Percentiles rank a stretch among this genome's conserved stretches.
Evolutionary conservation across 768 basidiomycete genomes (phyloP).

Genomic region (Trametes sanguinea): DNA sequence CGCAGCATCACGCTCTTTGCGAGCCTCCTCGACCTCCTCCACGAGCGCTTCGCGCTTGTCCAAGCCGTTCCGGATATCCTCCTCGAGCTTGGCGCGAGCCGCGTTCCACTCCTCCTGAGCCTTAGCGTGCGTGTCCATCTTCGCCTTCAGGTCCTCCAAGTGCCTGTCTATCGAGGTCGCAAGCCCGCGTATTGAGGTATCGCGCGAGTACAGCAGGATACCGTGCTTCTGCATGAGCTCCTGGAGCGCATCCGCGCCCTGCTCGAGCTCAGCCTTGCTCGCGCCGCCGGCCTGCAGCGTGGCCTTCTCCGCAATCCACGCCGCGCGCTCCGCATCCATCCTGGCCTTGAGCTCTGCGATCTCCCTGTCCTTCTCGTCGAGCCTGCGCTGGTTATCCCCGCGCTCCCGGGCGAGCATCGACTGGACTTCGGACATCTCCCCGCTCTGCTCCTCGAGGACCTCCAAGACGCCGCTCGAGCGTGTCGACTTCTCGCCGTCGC

Average conservation of each 20-base stretch:
- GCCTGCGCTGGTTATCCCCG: slow-evolving; percentile 24
- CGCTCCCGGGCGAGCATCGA: slow-evolving; percentile 39
- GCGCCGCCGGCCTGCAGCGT: slow-evolving; percentile 42
- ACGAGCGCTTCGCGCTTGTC: slow-evolving; percentile 27
- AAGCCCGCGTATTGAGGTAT: slow-evolving; percentile 28
- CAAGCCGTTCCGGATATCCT: slow-evolving; percentile 19
- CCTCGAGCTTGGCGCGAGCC: slow-evolving; percentile 24
- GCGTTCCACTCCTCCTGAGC: slow-evolving; percentile 29
- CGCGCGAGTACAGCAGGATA: slow-evolving; percentile 48
- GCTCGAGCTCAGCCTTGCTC: slow-evolving; percentile 46
- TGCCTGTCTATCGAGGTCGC: slow-evolving; percentile 32
- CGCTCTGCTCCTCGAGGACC: slow-evolving; percentile 44
- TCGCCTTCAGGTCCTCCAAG: slow-evolving; percentile 28
- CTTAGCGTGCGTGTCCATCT: slow-evolving; percentile 23
- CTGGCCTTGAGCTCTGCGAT: slow-evolving; percentile 44
- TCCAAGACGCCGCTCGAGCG: slow-evolving; percentile 46
- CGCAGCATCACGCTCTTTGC: slow-evolving; percentile 30
- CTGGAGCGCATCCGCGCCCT: slow-evolving; percentile 49
- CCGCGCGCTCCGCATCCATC: slow-evolving; percentile 47
- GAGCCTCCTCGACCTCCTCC: slow-evolving; percentile 25
- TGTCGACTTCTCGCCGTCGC: slow-evolving; percentile 35
- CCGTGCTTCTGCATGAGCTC: slow-evolving; percentile 56
- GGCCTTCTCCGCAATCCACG: slow-evolving; percentile 53
- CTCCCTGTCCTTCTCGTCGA: slow-evolving; percentile 36
- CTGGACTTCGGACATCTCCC: slow-evolving; percentile 45